phyloP scores from a whole-genome alignment of 2,329 filamentous ascomycete genomes.

The Clarireedia monteithiana region DNA sequence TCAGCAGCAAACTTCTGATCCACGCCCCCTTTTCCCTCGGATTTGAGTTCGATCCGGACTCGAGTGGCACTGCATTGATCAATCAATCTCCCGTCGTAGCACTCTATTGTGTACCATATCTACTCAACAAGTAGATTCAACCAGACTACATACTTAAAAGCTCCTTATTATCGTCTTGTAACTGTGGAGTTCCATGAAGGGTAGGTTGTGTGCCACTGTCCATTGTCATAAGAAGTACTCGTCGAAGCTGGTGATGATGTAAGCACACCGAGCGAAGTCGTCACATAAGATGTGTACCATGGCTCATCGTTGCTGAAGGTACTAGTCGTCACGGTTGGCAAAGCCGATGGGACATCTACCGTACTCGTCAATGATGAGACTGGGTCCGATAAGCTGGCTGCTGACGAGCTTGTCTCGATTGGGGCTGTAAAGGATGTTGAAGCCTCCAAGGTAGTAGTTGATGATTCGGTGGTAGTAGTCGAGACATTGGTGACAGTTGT shows the following conservation, averaged over 20 bases:
- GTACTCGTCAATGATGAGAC: neutral
- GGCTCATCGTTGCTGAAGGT: neutral
- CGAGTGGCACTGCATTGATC: neutral
- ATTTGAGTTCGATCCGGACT: too few relatives aligned
- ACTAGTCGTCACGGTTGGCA: constrained; percentile 1
- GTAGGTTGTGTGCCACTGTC: constrained; percentile 28
- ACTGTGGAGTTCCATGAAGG: constrained; percentile 21
- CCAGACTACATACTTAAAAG: neutral
- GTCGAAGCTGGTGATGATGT: constrained; percentile 7
- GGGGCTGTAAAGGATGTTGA: neutral
- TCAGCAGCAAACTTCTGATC: neutral
- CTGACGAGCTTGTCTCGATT: neutral
- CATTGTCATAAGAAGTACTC: constrained; percentile 21
- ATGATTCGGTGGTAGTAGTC: neutral
- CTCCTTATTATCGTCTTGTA: neutral
- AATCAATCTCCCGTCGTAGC: neutral
- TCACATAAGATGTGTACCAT: constrained; percentile 8
- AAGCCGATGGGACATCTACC: neutral
- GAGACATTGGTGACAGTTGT: neutral
- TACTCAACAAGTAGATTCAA: neutral
- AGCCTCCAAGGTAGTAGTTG: neutral
- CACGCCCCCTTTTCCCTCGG: neutral
- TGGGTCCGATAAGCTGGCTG: neutral
- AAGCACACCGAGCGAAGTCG: neutral
- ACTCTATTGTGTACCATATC: neutral